Base-by-base conservation (phyloP, 805 yeast species). In the Saccharomycopsis microspora region DNA sequence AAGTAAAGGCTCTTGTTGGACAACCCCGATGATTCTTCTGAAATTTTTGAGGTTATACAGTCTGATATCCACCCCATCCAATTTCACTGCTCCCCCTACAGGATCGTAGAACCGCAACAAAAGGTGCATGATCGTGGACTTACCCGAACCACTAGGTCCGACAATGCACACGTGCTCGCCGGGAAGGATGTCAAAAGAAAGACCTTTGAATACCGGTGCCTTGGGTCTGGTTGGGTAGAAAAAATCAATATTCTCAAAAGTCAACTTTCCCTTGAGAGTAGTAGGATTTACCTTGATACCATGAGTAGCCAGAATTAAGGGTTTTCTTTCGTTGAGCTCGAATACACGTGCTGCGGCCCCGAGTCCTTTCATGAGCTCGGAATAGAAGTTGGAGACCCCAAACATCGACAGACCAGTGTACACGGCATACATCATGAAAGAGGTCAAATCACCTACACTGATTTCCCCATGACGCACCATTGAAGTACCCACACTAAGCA, bases 111-210 rank as follows among this genome's bases (percentile, higher is more conserved):
- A 85, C 50, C 97, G 70, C 56, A 89, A 64, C 41, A 90, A 65
- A 45, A 90, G 66, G 45, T 89, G 85, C 5, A 89, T 74, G 3
- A 90, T 76, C 0, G 97, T 89, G 11, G 95, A 85, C 62, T 90
- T 90, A 30, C 97, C 97, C 52, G 95, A 85, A 1, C 97, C 97
- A 34, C 94, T 82, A n/a, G 96, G 96, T 1, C 97, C 97, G 11
- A 89, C 97, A 50, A 90, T 78, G 60, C 97, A 89, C 10, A 89
- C 80, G 57, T 90, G 90, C 56, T 86, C 89, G 9, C 97, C 97
- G 34, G 84, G 78, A 10, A 68, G 61, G 41, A 90, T 80, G 1
- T 65, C 69, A 48, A 90, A 68, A 54, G 76, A 69, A 47, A 89
- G 64, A 28, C 74, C 66, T 2, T 67, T 57, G 64, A 90, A 87